Base-by-base conservation (phyloP, 495 filamentous ascomycete genomes). In the Hypoxylon rickii region DNA sequence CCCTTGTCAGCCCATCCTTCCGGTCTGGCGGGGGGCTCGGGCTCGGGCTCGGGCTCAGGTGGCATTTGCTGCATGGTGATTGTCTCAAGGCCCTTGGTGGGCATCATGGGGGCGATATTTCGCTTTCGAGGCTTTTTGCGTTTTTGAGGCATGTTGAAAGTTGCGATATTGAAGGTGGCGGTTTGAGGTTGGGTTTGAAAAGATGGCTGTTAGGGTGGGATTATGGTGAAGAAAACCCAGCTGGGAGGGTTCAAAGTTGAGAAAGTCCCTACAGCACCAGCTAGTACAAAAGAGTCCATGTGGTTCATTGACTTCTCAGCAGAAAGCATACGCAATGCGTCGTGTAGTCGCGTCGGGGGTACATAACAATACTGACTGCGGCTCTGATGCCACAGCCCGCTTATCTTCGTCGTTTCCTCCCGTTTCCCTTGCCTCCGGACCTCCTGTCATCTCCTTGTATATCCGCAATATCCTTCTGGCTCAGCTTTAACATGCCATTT, bases 401-500 rank as follows among this genome's bases (percentile, higher is more conserved):
- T 59, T 63, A 45, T 49, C 68, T 61, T 50, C 67, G 61, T 46
- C 69, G 58, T 58, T 65, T 44, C 40, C 66, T 55, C 55, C 67
- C 58, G 22, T 65, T 58, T 29, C 63, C 54, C 17, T 60, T 63
- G 7, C 70, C 65, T 19, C 62, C 53, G 20, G 53, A 48, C 15
- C 61, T 21, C 36, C 49, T 44, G 10, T 58, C 61, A 20, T 55
- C 34, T 7, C 76, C 84, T 67, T 80, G 83, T 47, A 97, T 90
- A 46, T 79, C 74, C 44, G 74, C 73, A 18, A 96, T 79, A 69
- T 97, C 94, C 51, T 78, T 80, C 67, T 84, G 83, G 67, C 87
- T 94, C 59, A 97, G 72, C 58, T 80, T 87, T 72, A 97, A 68
- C 58, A 88, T 88, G 6, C 90, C 90, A 7, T 86, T 86, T 16